Conservation (phyloP, 2,329 filamentous ascomycete species). For the Coniochaeta prunicola region DNA sequence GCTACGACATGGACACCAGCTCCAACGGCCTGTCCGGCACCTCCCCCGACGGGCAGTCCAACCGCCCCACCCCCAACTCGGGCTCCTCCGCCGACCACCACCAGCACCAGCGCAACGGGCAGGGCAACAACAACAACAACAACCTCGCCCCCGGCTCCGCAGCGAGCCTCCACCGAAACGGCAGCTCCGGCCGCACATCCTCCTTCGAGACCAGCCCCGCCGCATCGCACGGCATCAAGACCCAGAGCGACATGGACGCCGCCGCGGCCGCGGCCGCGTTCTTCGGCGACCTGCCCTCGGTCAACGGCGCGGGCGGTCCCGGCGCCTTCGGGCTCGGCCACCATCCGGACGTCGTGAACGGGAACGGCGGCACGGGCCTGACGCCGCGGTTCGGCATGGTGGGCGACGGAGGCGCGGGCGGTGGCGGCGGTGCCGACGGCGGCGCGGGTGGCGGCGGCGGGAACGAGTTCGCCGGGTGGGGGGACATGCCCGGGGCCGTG, state of each 20-base stretch:
- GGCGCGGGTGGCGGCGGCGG: constrained; percentile 4
- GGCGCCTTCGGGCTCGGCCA: constrained; percentile 30
- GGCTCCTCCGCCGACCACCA: constrained; percentile 38
- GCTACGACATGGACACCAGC: constrained; percentile 7
- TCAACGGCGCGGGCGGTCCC: too few species aligned
- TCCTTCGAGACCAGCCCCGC: constrained; percentile 46
- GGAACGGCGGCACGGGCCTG: constrained; percentile 22
- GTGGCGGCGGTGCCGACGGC: neutral
- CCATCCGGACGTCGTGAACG: too few species aligned
- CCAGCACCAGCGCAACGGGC: constrained; percentile 15
- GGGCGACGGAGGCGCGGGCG: constrained; percentile 1
- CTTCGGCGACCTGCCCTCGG: constrained; percentile 26
- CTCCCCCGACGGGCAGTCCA: constrained; percentile 41
- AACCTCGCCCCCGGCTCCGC: neutral
- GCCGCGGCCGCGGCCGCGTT: constrained; percentile 19
- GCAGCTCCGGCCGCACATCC: constrained; percentile 33
- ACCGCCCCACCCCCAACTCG: constrained; percentile 53
- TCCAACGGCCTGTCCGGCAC: constrained; percentile 35
- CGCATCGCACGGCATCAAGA: constrained; percentile 11
- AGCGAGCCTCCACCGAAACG: constrained; percentile 5
- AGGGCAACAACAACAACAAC: constrained; percentile 5
- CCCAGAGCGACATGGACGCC: constrained; percentile 2
- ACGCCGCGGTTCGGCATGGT: constrained; percentile 25
- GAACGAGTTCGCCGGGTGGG: neutral
- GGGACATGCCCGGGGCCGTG: constrained; percentile 11